Conservation (phyloP, 345 rosid species). For the Iberis pinnata region DNA sequence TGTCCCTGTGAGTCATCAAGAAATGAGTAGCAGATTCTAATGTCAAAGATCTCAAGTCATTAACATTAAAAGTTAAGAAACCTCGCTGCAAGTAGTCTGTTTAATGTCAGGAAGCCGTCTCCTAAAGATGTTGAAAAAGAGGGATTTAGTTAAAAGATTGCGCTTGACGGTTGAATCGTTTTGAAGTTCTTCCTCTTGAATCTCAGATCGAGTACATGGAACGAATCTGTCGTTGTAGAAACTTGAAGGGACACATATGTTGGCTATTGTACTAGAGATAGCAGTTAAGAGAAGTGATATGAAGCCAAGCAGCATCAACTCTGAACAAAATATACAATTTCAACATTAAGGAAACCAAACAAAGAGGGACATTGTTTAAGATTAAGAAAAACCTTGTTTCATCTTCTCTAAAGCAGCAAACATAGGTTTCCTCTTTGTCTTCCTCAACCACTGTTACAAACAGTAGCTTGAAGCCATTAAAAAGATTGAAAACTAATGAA, state of each 20-base stretch:
- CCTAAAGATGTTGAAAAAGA: constrained; percentile 34
- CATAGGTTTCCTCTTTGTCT: constrained; percentile 73
- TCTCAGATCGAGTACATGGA: constrained; percentile 68
- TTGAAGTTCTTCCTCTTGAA: constrained; percentile 38
- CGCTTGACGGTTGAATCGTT: constrained; percentile 43
- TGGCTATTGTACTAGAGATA: constrained; percentile 68
- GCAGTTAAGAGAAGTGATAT: constrained; percentile 92
- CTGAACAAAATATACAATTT: constrained; percentile 34
- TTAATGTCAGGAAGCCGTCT: constrained; percentile 47
- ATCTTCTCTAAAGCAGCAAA: constrained; percentile 83
- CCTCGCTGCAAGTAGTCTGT: constrained; percentile 67
- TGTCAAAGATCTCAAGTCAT: neutral
- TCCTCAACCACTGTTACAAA: constrained; percentile 82
- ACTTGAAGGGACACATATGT: constrained; percentile 78
- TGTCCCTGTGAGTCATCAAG: constrained; percentile 44
- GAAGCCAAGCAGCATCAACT: constrained; percentile 97
- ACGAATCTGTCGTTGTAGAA: constrained; percentile 65
- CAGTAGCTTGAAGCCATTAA: neutral
- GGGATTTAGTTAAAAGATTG: constrained; percentile 36
- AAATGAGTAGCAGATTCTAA: neutral
- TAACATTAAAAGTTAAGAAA: neutral
- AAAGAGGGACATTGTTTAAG: neutral
- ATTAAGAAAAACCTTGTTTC: constrained; percentile 62
- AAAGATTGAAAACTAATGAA: no score
- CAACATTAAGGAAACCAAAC: constrained; percentile 4